Percentiles rank a stretch among this genome's conserved stretches.
Conservation (phyloP, 2,329 filamentous ascomycete genomes). For the Aspergillus nomiae region DNA sequence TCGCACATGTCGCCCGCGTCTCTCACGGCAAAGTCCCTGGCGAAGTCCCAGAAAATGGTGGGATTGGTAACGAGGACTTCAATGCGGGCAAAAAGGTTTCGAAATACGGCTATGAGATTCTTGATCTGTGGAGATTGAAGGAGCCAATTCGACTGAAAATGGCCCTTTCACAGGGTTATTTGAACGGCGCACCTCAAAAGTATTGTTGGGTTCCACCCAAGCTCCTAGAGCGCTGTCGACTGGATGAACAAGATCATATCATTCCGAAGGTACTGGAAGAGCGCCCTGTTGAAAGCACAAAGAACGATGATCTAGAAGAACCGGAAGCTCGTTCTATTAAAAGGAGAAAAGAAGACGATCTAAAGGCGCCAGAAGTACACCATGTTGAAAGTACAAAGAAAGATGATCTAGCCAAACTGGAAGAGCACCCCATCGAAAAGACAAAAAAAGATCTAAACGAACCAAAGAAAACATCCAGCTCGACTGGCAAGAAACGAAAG, state of each 20-base stretch:
- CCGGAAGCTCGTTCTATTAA: no score
- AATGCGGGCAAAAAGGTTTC: conserved; percentile 44
- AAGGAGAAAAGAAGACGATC: no score
- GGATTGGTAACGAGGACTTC: conserved; percentile 57
- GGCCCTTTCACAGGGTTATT: neutral
- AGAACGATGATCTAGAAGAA: neutral
- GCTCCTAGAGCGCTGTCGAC: neutral
- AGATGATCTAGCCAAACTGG: neutral
- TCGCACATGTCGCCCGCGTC: conserved; percentile 63
- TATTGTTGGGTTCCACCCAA: neutral
- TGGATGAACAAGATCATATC: neutral
- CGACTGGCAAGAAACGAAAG: neutral
- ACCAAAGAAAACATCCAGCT: neutral
- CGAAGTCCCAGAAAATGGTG: conserved; percentile 48
- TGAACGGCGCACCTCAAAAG: neutral
- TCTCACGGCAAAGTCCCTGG: conserved; percentile 51
- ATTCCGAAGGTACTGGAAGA: neutral
- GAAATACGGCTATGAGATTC: conserved; percentile 56
- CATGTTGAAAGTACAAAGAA: neutral
- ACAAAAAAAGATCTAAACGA: neutral
- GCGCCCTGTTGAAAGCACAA: neutral
- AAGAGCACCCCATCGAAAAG: neutral
- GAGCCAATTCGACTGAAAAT: conserved; percentile 39
- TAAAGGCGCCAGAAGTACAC: neutral
- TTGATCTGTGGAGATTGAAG: conserved; percentile 64